These are phyloP conservation scores for Phyllosticta citriasiana DNA, from an alignment of 2,329 filamentous ascomycete genomes.

Conservation along the genomic window DNA sequence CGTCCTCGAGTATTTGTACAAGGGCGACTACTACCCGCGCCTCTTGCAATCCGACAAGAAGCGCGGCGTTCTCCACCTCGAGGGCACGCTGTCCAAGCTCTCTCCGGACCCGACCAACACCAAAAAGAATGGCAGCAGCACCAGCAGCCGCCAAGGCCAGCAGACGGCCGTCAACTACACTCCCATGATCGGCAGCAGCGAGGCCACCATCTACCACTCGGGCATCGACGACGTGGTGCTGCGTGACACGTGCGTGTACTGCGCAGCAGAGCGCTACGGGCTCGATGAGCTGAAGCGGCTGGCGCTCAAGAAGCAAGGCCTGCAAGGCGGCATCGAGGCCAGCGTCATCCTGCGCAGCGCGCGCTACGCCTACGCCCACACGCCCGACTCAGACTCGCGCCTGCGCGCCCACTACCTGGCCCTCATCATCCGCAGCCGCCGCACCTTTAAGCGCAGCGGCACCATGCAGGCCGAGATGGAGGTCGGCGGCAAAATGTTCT, in stretches of 20 bases:
- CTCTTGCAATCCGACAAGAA: constrained; percentile 71
- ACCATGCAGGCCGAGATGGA: constrained; percentile 99
- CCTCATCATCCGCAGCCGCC: constrained; percentile 92
- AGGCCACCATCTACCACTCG: constrained; percentile 69
- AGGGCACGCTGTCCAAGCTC: constrained; percentile 49
- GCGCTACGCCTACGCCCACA: constrained; percentile 92
- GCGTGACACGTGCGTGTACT: constrained; percentile 91
- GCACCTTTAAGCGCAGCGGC: constrained; percentile 95
- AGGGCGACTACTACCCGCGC: constrained; percentile 89
- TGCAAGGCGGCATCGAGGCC: constrained; percentile 87
- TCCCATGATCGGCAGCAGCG: constrained; percentile 33
- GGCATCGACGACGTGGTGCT: constrained; percentile 68
- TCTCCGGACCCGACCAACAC: constrained; percentile 39
- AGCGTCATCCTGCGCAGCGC: constrained; percentile 84
- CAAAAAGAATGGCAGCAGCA: constrained; percentile 40
- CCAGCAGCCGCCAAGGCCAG: constrained; percentile 17
- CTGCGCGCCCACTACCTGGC: constrained; percentile 95
- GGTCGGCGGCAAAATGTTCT: constrained; percentile 87
- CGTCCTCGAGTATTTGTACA: constrained; percentile 94
- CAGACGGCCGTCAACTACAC: neutral
- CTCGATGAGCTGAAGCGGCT: constrained; percentile 87
- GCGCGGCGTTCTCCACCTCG: constrained; percentile 79
- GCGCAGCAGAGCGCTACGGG: constrained; percentile 79
- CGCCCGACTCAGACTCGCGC: constrained; percentile 81
- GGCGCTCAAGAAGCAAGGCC: constrained; percentile 85